phyloP scores from a whole-genome alignment of 2,329 filamentous ascomycete species.

The Purpureocillium lavendulum region DNA sequence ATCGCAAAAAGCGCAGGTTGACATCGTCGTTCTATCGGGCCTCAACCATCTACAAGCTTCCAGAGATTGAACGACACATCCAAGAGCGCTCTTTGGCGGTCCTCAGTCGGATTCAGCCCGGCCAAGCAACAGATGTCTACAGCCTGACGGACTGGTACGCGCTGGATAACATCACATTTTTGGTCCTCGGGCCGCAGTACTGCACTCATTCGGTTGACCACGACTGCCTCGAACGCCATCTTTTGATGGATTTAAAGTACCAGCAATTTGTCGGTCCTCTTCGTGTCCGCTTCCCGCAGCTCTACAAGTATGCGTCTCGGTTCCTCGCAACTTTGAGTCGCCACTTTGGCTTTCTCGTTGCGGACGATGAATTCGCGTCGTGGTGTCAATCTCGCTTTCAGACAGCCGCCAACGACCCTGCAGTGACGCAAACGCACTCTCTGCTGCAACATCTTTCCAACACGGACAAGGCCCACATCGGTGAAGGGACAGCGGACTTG shows the following conservation, averaged over 20 bases:
- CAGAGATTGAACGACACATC: constrained; percentile 3
- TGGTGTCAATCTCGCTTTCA: no score
- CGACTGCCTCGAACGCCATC: constrained; percentile 2
- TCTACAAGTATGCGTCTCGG: not conserved
- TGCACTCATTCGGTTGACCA: constrained; percentile 1
- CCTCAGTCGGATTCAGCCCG: not conserved
- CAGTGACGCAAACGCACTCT: constrained; percentile 1
- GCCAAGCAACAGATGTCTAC: constrained; percentile 2
- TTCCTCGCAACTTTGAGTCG: not conserved
- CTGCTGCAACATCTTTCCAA: not conserved
- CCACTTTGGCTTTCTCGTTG: constrained; percentile 1
- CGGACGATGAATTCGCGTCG: constrained; percentile 3
- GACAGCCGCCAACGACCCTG: not conserved
- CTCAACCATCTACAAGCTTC: constrained; percentile 5
- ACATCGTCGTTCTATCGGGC: constrained; percentile 7
- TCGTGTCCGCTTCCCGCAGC: not conserved
- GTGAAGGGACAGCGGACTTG: no score
- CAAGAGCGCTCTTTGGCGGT: constrained; percentile 1
- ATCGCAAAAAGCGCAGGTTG: constrained; percentile 3
- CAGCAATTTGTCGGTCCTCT: constrained; percentile 2
- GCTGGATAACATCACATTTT: constrained; percentile 5
- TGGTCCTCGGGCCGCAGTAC: constrained; percentile 2
- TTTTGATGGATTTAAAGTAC: constrained; percentile 3
- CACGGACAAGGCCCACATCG: no score
- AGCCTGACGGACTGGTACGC: constrained; percentile 4